phyloP scores from a whole-genome alignment of 2,329 filamentous ascomycete species.

The Arthroderma uncinatum region DNA sequence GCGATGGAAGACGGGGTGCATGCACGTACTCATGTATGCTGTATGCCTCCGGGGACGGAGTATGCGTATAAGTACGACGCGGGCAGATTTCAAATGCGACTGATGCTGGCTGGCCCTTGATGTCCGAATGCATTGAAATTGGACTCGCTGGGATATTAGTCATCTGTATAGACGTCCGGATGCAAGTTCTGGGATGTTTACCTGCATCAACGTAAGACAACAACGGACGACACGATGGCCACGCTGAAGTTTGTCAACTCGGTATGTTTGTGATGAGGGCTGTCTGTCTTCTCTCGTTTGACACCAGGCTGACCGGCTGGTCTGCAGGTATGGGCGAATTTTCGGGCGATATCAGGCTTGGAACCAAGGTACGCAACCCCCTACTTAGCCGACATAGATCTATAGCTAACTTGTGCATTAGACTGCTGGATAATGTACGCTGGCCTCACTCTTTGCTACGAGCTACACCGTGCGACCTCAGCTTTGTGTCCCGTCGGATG shows the following conservation, averaged over 20 bases:
- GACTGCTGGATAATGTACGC: slow-evolving; percentile 34
- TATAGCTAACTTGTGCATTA: slow-evolving; percentile 9
- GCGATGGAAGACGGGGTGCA: not conserved
- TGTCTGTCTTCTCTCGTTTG: not conserved
- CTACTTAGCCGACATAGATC: not conserved
- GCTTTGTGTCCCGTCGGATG: too few relatives aligned
- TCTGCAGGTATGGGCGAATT: slow-evolving; percentile 67
- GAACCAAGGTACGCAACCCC: slow-evolving; percentile 61
- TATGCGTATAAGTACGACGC: not conserved
- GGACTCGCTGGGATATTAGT: not conserved
- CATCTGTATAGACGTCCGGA: not conserved
- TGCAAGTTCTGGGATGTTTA: not conserved
- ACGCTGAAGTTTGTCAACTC: slow-evolving; percentile 54
- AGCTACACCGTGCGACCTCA: too few relatives aligned
- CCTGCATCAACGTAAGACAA: not conserved
- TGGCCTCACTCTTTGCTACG: not conserved
- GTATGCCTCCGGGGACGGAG: not conserved
- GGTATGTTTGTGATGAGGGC: slow-evolving; percentile 33
- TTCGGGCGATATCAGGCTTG: slow-evolving; percentile 72
- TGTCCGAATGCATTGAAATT: too few relatives aligned
- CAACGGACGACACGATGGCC: slow-evolving; percentile 31
- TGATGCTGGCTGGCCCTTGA: not conserved
- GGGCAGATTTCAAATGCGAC: not conserved
- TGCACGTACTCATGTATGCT: not conserved
- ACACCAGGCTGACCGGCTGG: slow-evolving; percentile 17